These are phyloP conservation scores for Phytopythium kandeliae DNA, from an alignment of 352 stramenopile genomes.

Conservation along the genomic window DNA sequence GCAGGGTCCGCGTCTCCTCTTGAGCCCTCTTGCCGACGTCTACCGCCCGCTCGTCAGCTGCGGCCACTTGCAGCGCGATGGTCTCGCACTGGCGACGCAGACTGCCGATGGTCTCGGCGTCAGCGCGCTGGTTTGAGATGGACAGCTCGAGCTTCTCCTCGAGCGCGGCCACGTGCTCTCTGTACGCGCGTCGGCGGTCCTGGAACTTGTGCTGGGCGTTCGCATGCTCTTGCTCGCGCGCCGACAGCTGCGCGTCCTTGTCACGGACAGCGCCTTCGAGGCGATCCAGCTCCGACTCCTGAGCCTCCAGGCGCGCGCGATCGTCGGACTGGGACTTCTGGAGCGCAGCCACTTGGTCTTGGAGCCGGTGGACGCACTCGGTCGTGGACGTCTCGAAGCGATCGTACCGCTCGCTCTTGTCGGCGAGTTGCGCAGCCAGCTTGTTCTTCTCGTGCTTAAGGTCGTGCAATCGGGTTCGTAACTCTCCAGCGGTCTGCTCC, in stretches of 20 bases:
- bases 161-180: conserved; percentile 30
- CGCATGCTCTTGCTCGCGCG: conserved; percentile 25
- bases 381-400: conserved; percentile 38
- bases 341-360: conserved; percentile 21
- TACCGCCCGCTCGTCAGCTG: conserved; percentile 9
- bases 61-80: conserved; percentile 20
- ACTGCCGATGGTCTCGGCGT: conserved; percentile 28
- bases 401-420: conserved; percentile 34
- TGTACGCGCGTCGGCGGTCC: conserved; percentile 38
- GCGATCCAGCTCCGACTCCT: conserved; percentile 29
- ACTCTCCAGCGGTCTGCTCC: conserved; percentile 24
- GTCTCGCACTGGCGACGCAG: conserved; percentile 29
- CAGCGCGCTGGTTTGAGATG: conserved; percentile 23
- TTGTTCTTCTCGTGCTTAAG: conserved; percentile 25
- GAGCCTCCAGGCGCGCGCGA: conserved; percentile 43
- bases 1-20: conserved; percentile 22
- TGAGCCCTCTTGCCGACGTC: conserved; percentile 20
- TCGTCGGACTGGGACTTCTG: conserved; percentile 37
- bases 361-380: conserved; percentile 38
- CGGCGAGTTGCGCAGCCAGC: conserved; percentile 20
- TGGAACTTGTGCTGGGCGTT: conserved; percentile 39
- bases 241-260: conserved; percentile 32
- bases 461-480: conserved; percentile 25
- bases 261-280: too few species aligned
- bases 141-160: conserved; percentile 29